Evolutionary conservation across 768 basidiomycete species (phyloP).

Genomic region (Tulasnella sp.): DNA sequence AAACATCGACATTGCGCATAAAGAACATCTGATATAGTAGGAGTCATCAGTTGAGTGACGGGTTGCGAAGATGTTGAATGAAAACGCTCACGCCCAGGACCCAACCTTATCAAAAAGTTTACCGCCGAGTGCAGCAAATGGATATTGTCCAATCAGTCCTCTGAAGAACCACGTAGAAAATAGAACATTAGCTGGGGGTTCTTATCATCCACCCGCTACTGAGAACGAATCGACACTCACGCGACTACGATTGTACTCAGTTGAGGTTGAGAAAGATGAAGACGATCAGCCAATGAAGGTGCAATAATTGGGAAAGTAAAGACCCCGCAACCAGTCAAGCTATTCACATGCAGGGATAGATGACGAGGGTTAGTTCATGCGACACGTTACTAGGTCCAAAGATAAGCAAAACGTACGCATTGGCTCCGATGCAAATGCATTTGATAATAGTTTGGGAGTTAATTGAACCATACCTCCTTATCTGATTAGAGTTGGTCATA

Average conservation of each 20-base stretch:
- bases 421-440: conserved; percentile 46
- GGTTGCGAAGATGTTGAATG: neutral
- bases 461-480: too few relatives aligned
- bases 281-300: conserved; percentile 42
- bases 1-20: conserved; percentile 47
- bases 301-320: conserved; percentile 69
- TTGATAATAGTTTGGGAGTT: too few relatives aligned
- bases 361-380: neutral
- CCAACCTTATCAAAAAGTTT: conserved; percentile 55
- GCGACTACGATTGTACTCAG: conserved; percentile 64
- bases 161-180: conserved; percentile 27
- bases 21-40: conserved; percentile 36
- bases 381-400: neutral
- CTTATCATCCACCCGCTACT: too few relatives aligned
- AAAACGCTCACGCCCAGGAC: conserved; percentile 32
- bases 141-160: conserved; percentile 76
- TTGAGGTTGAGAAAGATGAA: conserved; percentile 61
- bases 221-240: conserved; percentile 45
- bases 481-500: too few relatives aligned
- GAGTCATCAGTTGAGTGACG: neutral
- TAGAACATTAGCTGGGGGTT: too few relatives aligned
- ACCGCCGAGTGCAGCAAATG: conserved; percentile 55
- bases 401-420: conserved; percentile 39
- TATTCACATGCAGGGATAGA: conserved; percentile 21
- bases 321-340: conserved; percentile 66